Base-by-base conservation (phyloP, 1,284 basidiomycete genomes). In the Tylopilus sp. region DNA sequence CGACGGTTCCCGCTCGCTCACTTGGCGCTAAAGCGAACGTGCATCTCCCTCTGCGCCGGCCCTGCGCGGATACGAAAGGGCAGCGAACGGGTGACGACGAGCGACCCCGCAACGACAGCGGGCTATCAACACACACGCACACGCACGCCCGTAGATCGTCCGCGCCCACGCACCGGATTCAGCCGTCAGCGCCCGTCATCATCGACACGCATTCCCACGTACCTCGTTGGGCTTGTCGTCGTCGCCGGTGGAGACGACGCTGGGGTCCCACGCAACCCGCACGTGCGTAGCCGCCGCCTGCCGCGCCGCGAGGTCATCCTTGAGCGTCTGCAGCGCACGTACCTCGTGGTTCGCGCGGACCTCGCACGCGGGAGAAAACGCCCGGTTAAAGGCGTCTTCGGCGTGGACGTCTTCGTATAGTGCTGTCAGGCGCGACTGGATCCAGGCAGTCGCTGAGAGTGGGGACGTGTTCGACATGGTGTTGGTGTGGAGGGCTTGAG, bases 11-110 rank as follows among this genome's bases (percentile, higher is more conserved):
- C 30, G 1, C n/a, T 12, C 11, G 56, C 68, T 37, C 41, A 77
- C 77, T 60, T 73, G 13, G 74, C 74, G 44, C 71, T 76, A 46
- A 78, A 74, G 12, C 63, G 54, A 39, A 74, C 59, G 35, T 66
- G 59, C 29, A 65, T 69, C 12, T 58, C 55, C 15, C 57, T 67
- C 50, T 76, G 71, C 6, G 72, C 75, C 16, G 70, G 71, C 1
- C 57, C 59, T 2, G 58, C 77, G 18, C 76, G 71, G 29, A 79
- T 70, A n/a, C 70, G 66, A 46, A 74, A 72, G 46, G 71, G 72
- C 49, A 76, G 53, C 0, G 66, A 68, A 15, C 74, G 71, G 18
- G 71, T 75, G 29, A 76, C 65, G 45, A 72, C 56, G 36, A 74
- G 65, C 28, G 64, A 61, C 0, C 76, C 77, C 2, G 73, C 70